Evolutionary conservation across 441 rosid genomes (phyloP).

Genomic region (Populus hybrid): DNA sequence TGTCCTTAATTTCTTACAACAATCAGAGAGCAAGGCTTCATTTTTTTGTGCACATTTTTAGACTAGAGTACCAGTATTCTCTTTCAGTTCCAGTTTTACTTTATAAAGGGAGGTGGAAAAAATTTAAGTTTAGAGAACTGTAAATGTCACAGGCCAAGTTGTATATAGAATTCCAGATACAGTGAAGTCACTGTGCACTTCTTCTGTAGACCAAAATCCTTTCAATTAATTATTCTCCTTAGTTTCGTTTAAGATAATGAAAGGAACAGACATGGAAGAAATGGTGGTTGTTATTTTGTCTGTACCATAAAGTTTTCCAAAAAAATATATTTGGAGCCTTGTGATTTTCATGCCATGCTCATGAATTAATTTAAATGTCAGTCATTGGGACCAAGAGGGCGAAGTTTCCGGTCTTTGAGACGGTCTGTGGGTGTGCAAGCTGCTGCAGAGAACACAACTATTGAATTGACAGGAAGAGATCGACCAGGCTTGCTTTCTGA

Average conservation of each 20-base stretch:
- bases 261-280: constrained; percentile 13
- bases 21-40: background rate
- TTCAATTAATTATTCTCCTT: constrained; percentile 2
- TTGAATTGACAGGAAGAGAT: constrained; percentile 76
- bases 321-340: constrained; percentile 19
- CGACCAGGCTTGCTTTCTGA: constrained; percentile 82
- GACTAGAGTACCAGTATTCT: background rate
- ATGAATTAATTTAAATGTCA: constrained; percentile 28
- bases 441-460: constrained; percentile 50
- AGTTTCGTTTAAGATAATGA: constrained; percentile 11
- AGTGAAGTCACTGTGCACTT: background rate
- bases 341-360: constrained; percentile 20
- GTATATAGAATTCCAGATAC: background rate
- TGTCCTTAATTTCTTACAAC: background rate
- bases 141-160: background rate
- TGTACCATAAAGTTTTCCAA: constrained; percentile 14
- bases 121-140: background rate
- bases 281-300: constrained; percentile 16
- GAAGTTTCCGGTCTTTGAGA: constrained; percentile 60
- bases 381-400: constrained; percentile 60
- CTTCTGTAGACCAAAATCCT: background rate
- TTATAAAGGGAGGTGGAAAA: background rate
- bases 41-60: background rate
- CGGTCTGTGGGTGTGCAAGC: constrained; percentile 66
- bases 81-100: background rate